These are phyloP conservation scores for Blastomyces gilchristii DNA, from an alignment of 2,329 filamentous ascomycete genomes.

Conservation along the genomic window DNA sequence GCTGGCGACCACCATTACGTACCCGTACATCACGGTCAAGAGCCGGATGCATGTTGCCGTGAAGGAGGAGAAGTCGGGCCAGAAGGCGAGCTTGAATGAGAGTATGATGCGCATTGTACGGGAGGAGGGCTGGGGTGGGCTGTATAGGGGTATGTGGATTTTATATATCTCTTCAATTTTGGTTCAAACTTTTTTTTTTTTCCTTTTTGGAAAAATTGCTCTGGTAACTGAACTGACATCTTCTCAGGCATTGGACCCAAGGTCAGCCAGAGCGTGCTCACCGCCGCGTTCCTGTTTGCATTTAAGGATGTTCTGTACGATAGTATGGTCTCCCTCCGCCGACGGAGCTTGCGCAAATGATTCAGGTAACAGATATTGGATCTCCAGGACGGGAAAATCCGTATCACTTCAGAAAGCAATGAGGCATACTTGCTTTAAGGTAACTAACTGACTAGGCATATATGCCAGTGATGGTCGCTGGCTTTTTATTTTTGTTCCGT, in stretches of 20 bases:
- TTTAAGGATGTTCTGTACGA: constrained; percentile 97
- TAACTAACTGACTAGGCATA: too few relatives aligned
- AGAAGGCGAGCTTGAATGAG: constrained; percentile 68
- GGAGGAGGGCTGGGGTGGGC: constrained; percentile 81
- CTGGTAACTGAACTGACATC: neutral
- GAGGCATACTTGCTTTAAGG: neutral
- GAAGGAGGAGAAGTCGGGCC: constrained; percentile 45
- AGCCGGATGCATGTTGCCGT: constrained; percentile 90
- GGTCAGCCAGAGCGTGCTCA: constrained; percentile 92
- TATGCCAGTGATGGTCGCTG: too few relatives aligned
- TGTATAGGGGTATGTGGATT: constrained; percentile 70
- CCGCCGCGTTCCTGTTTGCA: constrained; percentile 89
- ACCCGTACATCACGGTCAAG: constrained; percentile 98
- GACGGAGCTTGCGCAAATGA: constrained; percentile 26
- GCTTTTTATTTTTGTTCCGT: too few relatives aligned
- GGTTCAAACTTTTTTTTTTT: neutral
- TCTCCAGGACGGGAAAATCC: neutral
- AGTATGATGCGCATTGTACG: constrained; percentile 68
- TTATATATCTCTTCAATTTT: neutral
- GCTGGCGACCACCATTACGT: constrained; percentile 85
- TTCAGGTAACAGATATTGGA: neutral
- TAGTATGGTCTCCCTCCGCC: constrained; percentile 28
- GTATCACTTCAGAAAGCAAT: neutral
- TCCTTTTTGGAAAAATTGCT: constrained; percentile 3
- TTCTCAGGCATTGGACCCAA: constrained; percentile 79